A percentile compares a stretch with the other conserved stretches of the same genome.
Evolutionary conservation across 2,329 filamentous ascomycete genomes (phyloP).

Genomic region (Aureobasidium uvarum): DNA sequence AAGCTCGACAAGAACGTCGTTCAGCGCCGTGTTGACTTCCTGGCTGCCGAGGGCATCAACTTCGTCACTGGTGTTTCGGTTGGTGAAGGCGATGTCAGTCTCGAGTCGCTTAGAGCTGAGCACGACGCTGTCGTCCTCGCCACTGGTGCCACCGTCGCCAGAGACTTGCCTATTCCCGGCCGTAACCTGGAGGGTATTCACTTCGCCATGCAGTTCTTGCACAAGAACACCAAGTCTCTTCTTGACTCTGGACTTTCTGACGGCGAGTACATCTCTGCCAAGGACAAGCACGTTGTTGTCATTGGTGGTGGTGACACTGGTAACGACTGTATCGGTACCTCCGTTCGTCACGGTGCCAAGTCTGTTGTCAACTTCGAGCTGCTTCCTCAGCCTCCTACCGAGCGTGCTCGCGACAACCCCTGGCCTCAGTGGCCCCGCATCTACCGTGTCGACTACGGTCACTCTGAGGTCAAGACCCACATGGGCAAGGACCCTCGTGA

Average conservation of each 20-base stretch:
- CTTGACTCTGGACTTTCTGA: constrained; percentile 87
- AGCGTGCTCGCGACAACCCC: constrained; percentile 90
- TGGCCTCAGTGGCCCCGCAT: constrained; percentile 99
- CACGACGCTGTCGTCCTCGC: constrained; percentile 87
- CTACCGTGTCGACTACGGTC: constrained; percentile 97
- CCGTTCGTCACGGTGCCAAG: constrained; percentile 91
- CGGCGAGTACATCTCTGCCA: constrained; percentile 85
- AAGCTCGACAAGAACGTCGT: constrained; percentile 98
- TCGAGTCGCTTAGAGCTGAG: constrained; percentile 68
- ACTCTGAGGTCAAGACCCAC: constrained; percentile 92
- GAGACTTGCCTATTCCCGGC: constrained; percentile 86
- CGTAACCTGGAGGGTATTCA: constrained; percentile 88
- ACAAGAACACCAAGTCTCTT: constrained; percentile 96
- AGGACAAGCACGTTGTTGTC: constrained; percentile 92
- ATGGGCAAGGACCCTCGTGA: constrained; percentile 95
- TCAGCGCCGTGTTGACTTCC: constrained; percentile 91
- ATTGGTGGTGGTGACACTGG: constrained; percentile 97
- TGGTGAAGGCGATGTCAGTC: constrained; percentile 66
- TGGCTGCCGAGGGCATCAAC: constrained; percentile 81
- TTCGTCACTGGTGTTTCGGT: constrained; percentile 78
- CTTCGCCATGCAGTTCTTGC: constrained; percentile 95
- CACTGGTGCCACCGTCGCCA: constrained; percentile 88
- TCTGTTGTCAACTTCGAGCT: constrained; percentile 97
- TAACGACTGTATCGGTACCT: constrained; percentile 97
- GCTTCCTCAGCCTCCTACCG: constrained; percentile 83